A percentile compares a stretch with the other conserved stretches of the same genome.
Conservation (phyloP, 2,329 filamentous ascomycete species). For the Trichoderma arundinaceum region DNA sequence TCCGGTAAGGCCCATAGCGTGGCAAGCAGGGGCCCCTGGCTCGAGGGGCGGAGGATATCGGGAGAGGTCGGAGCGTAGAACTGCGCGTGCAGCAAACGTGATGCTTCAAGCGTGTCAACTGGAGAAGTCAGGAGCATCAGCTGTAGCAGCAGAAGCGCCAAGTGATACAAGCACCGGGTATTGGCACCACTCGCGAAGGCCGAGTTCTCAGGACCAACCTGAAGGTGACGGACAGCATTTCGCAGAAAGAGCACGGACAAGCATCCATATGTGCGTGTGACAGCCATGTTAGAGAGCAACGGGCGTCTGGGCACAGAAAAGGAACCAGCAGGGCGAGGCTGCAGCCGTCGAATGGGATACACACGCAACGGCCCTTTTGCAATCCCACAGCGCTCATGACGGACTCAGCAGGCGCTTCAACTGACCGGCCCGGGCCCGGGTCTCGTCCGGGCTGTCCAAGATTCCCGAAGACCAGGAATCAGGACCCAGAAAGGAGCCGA, state of each 20-base stretch:
- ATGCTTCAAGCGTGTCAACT: conserved; percentile 29
- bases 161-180: not conserved
- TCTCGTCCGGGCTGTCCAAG: conserved; percentile 14
- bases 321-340: not conserved
- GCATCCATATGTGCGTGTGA: not conserved
- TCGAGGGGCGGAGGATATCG: conserved; percentile 21
- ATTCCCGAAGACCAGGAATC: not conserved
- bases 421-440: conserved; percentile 22
- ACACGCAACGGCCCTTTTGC: not conserved
- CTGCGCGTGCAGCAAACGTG: conserved; percentile 12
- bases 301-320: not conserved
- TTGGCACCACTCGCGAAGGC: not conserved
- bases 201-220: too few species aligned
- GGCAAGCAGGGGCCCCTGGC: conserved; percentile 24
- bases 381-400: conserved; percentile 4
- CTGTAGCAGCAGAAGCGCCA: conserved; percentile 1
- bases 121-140: conserved; percentile 22
- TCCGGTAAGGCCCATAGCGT: conserved; percentile 29
- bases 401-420: conserved; percentile 5
- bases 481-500: conserved; percentile 4
- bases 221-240: not conserved
- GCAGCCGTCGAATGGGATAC: not conserved
- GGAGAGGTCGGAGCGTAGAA: conserved; percentile 18
- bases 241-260: not conserved
- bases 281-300: not conserved